These are phyloP conservation scores for Podaxis mareebaensis DNA, from an alignment of 768 basidiomycete species.

Conservation along the genomic window DNA sequence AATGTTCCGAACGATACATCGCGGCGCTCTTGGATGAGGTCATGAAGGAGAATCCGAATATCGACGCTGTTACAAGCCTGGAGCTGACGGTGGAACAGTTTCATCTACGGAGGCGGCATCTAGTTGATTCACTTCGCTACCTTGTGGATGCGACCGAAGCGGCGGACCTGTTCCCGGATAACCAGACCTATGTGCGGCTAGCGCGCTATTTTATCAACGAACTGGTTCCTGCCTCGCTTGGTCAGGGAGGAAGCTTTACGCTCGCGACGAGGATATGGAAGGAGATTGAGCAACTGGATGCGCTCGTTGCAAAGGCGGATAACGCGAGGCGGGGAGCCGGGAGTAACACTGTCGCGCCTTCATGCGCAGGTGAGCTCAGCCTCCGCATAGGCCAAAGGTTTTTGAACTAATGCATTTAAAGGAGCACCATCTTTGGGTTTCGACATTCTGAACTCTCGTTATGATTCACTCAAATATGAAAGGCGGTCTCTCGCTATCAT, in stretches of 20 bases:
- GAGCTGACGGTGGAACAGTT: conserved; percentile 69
- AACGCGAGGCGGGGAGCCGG: conserved; percentile 62
- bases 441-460: conserved; percentile 66
- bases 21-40: conserved; percentile 68
- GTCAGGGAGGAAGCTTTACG: conserved; percentile 37
- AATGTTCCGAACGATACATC: conserved; percentile 79
- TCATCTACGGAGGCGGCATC: conserved; percentile 67
- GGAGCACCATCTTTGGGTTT: conserved; percentile 56
- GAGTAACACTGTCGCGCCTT: conserved; percentile 56
- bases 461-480: conserved; percentile 75
- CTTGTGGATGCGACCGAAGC: conserved; percentile 66
- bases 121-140: conserved; percentile 69
- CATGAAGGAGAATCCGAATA: conserved; percentile 65
- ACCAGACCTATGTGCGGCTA: conserved; percentile 51
- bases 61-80: conserved; percentile 53
- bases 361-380: conserved; percentile 49
- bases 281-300: conserved; percentile 62
- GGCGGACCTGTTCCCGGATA: conserved; percentile 43
- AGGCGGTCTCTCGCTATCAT: conserved; percentile 66
- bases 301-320: conserved; percentile 53
- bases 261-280: conserved; percentile 59
- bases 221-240: conserved; percentile 42
- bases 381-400: not conserved
- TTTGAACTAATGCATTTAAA: conserved; percentile 21
- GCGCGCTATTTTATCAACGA: conserved; percentile 56